A percentile compares a stretch with the other conserved stretches of the same genome.
Evolutionary conservation across 228 moss, liverwort and hornwort species (phyloP).

Genomic region (Sphagnum fallax): DNA sequence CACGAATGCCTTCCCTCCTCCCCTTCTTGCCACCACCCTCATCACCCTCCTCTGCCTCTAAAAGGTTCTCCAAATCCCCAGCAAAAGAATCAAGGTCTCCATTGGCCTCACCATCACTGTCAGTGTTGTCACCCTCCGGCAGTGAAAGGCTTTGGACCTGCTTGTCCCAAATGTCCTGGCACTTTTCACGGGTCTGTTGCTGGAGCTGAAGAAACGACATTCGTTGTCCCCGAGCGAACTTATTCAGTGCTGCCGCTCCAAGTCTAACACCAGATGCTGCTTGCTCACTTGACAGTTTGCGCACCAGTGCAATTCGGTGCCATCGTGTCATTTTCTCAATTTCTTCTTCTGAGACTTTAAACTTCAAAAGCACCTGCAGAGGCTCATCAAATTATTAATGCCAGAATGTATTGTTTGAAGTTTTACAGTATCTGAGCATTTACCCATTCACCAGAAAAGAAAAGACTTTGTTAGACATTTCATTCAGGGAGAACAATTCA

Average conservation of each 20-base stretch:
- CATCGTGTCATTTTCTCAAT: slow-evolving; percentile 95
- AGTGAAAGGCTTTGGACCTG: slow-evolving; percentile 87
- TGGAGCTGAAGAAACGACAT: slow-evolving; percentile 99
- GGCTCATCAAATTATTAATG: neutral
- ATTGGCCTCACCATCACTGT: slow-evolving; percentile 94
- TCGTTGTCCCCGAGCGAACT: slow-evolving; percentile 94
- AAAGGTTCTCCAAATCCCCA: slow-evolving; percentile 93
- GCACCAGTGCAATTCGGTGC: slow-evolving; percentile 98
- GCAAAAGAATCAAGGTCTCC: slow-evolving; percentile 97
- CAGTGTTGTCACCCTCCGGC: slow-evolving; percentile 91
- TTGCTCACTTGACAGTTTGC: slow-evolving; percentile 99
- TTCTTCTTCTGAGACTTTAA: slow-evolving; percentile 80
- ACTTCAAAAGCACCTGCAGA: slow-evolving; percentile 78
- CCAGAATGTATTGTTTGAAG: too few relatives aligned
- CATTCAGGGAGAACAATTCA: neutral
- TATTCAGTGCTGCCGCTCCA: slow-evolving; percentile 91
- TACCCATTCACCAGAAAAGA: too few relatives aligned
- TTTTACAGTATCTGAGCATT: too few relatives aligned
- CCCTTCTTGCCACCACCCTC: slow-evolving; percentile 83
- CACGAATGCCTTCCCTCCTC: slow-evolving; percentile 88
- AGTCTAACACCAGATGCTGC: slow-evolving; percentile 96
- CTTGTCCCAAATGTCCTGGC: slow-evolving; percentile 98
- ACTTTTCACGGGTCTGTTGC: slow-evolving; percentile 97
- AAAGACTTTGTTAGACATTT: neutral
- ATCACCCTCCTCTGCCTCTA: slow-evolving; percentile 98